Conservation (phyloP, 2,329 filamentous ascomycete genomes). For the Colletotrichum tofieldiae region DNA sequence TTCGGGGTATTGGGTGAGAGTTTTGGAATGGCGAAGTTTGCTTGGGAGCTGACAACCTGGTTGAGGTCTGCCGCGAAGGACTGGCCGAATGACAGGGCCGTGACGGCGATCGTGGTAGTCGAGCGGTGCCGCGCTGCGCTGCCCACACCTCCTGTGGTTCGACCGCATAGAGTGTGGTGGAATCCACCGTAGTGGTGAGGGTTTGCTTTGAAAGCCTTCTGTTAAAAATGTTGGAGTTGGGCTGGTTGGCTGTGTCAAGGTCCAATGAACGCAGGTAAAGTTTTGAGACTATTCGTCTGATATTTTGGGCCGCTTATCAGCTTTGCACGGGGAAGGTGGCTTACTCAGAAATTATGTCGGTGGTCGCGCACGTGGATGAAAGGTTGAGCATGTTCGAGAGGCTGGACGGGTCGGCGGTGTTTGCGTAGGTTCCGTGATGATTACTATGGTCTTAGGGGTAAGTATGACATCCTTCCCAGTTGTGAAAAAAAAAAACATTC, state of each 20-base stretch:
- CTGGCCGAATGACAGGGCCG: background rate
- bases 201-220: background rate
- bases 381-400: background rate
- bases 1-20: background rate
- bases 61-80: background rate
- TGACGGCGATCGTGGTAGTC: background rate
- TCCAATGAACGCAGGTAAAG: background rate
- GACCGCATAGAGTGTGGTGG: background rate
- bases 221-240: background rate
- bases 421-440: background rate
- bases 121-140: background rate
- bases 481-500: too few species aligned
- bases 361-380: background rate
- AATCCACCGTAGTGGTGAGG: background rate
- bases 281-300: constrained; percentile 17
- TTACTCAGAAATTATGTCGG: constrained; percentile 10
- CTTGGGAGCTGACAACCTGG: too few species aligned
- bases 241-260: background rate
- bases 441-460: too few species aligned
- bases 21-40: background rate
- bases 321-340: background rate
- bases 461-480: too few species aligned
- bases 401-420: background rate
- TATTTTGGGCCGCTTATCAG: background rate
- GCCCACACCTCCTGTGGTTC: background rate